A percentile compares a stretch with the other conserved stretches of the same genome.
These are phyloP conservation scores for Annulohypoxylon moriforme DNA, from an alignment of 495 filamentous ascomycete genomes.

Conservation along the genomic window DNA sequence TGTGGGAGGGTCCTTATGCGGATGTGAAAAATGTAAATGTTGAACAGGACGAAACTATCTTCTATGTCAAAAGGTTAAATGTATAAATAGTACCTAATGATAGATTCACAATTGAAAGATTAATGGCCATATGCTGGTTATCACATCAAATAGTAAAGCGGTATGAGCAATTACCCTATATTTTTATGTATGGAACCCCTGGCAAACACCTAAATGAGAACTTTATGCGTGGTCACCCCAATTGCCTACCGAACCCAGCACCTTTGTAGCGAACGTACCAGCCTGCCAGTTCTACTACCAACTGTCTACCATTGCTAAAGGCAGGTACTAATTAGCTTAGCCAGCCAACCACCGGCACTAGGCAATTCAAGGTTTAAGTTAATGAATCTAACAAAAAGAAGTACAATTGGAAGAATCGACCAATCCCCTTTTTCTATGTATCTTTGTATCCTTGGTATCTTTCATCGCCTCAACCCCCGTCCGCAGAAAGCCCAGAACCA, in stretches of 20 bases:
- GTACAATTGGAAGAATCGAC: conserved; percentile 11
- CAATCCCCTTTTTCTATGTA: conserved; percentile 45
- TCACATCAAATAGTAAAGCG: conserved; percentile 24
- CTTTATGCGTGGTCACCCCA: conserved; percentile 32
- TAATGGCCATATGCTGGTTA: background rate
- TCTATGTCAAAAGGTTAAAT: background rate
- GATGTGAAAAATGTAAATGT: background rate
- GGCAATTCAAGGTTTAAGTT: conserved; percentile 34
- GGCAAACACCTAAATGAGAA: conserved; percentile 40
- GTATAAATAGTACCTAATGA: background rate
- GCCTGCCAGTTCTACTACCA: background rate
- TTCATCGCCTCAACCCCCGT: conserved; percentile 29
- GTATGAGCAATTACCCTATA: background rate
- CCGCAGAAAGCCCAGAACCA: conserved; percentile 14
- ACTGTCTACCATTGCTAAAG: background rate
- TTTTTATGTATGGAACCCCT: conserved; percentile 12
- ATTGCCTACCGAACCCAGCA: background rate
- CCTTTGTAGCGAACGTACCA: background rate
- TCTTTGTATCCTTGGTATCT: conserved; percentile 39
- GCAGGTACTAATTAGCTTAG: background rate
- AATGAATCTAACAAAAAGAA: conserved; percentile 17
- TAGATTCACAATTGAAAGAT: background rate
- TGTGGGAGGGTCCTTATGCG: background rate
- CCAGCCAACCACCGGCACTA: conserved; percentile 3
- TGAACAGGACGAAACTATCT: background rate